A percentile compares a stretch with the other conserved stretches of the same genome.
phyloP scores from a whole-genome alignment of 2,329 filamentous ascomycete species.

The Monosporascus sp. region DNA sequence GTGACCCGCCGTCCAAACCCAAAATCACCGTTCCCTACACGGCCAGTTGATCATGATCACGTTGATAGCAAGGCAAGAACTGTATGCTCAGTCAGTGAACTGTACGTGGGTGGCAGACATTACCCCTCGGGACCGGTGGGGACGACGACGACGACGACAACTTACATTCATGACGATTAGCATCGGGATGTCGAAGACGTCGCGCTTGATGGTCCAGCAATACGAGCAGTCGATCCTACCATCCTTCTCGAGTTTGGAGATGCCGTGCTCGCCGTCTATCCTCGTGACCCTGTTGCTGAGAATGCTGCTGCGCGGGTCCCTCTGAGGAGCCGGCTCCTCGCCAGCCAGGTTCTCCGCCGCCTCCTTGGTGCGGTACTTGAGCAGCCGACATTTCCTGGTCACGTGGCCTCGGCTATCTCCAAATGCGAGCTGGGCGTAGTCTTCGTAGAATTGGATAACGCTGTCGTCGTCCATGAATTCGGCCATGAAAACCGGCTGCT shows the following conservation, averaged over 20 bases:
- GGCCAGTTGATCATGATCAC: constrained; percentile 53
- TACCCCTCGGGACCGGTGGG: neutral
- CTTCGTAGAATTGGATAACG: constrained; percentile 91
- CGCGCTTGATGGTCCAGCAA: constrained; percentile 94
- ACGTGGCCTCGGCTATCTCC: constrained; percentile 84
- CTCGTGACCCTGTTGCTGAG: constrained; percentile 56
- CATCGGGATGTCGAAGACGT: constrained; percentile 98
- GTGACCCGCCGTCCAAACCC: neutral
- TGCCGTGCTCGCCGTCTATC: constrained; percentile 70
- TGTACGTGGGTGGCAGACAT: too few relatives aligned
- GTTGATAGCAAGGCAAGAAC: constrained; percentile 58
- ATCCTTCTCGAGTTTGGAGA: constrained; percentile 76
- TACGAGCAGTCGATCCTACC: constrained; percentile 93
- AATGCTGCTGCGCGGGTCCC: constrained; percentile 43
- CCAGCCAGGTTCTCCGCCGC: constrained; percentile 34
- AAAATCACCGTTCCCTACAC: constrained; percentile 31
- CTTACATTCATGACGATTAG: constrained; percentile 97
- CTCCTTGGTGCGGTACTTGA: constrained; percentile 83
- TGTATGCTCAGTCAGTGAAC: constrained; percentile 17
- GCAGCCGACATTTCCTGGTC: constrained; percentile 74
- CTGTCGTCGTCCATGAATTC: constrained; percentile 92
- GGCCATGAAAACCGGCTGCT: constrained; percentile 81
- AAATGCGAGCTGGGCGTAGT: constrained; percentile 89
- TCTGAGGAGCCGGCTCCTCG: constrained; percentile 39
- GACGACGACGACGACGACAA: constrained; percentile 20